Percentiles rank a stretch among this genome's conserved stretches.
These are phyloP conservation scores for Breynia disticha DNA, from an alignment of 441 rosid genomes.

Conservation along the genomic window DNA sequence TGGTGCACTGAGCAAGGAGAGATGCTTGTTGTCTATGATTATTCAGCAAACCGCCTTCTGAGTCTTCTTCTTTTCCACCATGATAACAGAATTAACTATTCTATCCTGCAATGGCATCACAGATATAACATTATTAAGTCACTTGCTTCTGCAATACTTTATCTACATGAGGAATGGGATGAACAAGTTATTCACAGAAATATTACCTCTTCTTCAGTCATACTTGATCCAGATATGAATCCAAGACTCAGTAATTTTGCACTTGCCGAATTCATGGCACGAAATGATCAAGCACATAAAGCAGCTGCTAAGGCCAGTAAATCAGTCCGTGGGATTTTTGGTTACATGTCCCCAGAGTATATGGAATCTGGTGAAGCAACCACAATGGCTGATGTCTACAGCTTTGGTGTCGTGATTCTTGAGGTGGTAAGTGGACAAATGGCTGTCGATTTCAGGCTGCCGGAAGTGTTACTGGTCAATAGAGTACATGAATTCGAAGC, in stretches of 20 bases:
- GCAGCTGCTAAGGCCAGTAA: conserved; percentile 29
- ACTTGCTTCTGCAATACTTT: conserved; percentile 71
- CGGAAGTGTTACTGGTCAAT: conserved; percentile 62
- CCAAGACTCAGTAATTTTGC: conserved; percentile 80
- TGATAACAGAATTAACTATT: conserved; percentile 26
- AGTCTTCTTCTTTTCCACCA: conserved; percentile 73
- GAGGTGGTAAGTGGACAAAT: conserved; percentile 84
- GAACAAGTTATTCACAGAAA: conserved; percentile 87
- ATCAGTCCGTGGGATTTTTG: conserved; percentile 83
- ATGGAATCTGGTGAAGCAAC: conserved; percentile 80
- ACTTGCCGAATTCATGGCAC: conserved; percentile 77
- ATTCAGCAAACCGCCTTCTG: conserved; percentile 51
- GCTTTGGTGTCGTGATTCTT: conserved; percentile 79
- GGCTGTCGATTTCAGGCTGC: conserved; percentile 72
- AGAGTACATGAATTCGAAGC: conserved; percentile 42
- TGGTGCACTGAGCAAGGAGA: conserved; percentile 98
- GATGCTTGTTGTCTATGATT: conserved; percentile 87
- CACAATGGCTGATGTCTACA: conserved; percentile 70
- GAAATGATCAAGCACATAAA: conserved; percentile 70
- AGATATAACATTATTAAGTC: conserved; percentile 62
- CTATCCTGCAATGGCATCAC: conserved; percentile 51
- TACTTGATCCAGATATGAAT: conserved; percentile 70
- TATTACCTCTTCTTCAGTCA: conserved; percentile 72
- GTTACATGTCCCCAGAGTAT: conserved; percentile 93
- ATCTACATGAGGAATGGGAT: conserved; percentile 96